These are phyloP conservation scores for Penicillium cataractarum DNA, from an alignment of 495 filamentous ascomycete genomes.

Conservation along the genomic window DNA sequence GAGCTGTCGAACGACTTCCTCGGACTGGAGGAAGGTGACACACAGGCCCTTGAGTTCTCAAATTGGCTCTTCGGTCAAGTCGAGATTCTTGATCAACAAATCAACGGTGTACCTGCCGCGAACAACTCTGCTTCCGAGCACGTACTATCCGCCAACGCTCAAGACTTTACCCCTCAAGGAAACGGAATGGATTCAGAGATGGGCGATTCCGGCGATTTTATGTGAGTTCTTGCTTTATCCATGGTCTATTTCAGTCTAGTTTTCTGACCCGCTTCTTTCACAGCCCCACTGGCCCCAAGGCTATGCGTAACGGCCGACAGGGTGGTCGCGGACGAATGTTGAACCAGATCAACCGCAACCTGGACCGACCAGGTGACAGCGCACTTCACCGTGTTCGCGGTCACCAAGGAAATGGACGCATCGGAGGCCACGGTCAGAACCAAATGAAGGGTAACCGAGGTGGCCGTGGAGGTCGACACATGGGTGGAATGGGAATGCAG, in stretches of 20 bases:
- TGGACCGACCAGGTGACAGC: conserved; percentile 76
- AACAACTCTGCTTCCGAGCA: conserved; percentile 32
- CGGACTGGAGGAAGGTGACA: conserved; percentile 78
- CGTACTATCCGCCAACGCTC: conserved; percentile 40
- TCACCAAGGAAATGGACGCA: conserved; percentile 71
- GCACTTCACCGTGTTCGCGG: conserved; percentile 80
- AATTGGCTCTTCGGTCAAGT: conserved; percentile 91
- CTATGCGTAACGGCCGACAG: conserved; percentile 77
- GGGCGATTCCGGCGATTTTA: conserved; percentile 65
- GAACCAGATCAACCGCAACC: conserved; percentile 82
- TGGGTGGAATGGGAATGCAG: conserved; percentile 53
- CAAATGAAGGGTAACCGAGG: conserved; percentile 72
- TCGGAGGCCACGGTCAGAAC: conserved; percentile 72
- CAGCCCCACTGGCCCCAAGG: conserved; percentile 92
- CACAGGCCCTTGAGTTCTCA: conserved; percentile 80
- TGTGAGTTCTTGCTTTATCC: conserved; percentile 59
- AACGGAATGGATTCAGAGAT: conserved; percentile 67
- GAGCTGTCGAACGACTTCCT: conserved; percentile 91
- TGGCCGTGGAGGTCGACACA: conserved; percentile 51
- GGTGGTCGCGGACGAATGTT: conserved; percentile 74
- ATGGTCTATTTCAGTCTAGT: not conserved
- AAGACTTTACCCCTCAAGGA: conserved; percentile 31
- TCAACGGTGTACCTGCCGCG: conserved; percentile 46
- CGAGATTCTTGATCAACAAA: conserved; percentile 63
- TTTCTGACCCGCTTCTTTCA: conserved; percentile 23